Percentiles rank a stretch among this genome's conserved stretches.
These are phyloP conservation scores for Aspergillus texensis DNA, from an alignment of 2,329 filamentous ascomycete species.

Conservation along the genomic window DNA sequence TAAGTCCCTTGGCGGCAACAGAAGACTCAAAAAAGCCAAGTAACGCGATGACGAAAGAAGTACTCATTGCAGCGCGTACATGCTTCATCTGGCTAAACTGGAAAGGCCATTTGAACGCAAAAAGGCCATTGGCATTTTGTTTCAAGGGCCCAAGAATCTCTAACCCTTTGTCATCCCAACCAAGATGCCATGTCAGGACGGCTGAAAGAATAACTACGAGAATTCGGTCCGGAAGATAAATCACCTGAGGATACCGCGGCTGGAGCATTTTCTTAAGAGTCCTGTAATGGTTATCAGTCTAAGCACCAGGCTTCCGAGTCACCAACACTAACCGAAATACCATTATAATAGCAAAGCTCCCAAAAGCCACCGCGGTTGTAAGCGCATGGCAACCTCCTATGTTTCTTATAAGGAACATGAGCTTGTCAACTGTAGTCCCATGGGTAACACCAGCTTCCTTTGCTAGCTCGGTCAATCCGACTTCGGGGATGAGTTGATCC, in stretches of 20 bases:
- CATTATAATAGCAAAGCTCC: conserved; percentile 87
- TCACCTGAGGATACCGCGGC: conserved; percentile 75
- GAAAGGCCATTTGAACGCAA: conserved; percentile 86
- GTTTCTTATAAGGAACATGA: conserved; percentile 75
- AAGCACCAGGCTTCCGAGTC: neutral
- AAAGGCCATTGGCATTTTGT: conserved; percentile 68
- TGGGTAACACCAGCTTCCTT: conserved; percentile 67
- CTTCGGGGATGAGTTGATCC: conserved; percentile 88
- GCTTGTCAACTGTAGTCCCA: conserved; percentile 83
- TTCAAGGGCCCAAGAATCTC: conserved; percentile 82
- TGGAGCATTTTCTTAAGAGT: conserved; percentile 81
- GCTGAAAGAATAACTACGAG: conserved; percentile 84
- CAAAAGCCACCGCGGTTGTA: conserved; percentile 74
- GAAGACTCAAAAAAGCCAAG: conserved; percentile 99
- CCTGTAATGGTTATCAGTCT: conserved; percentile 48
- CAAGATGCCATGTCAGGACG: conserved; percentile 72
- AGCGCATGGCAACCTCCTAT: conserved; percentile 68
- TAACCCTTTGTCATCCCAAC: conserved; percentile 79
- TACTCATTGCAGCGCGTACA: conserved; percentile 83
- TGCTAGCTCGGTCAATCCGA: conserved; percentile 72
- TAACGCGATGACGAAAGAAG: conserved; percentile 88
- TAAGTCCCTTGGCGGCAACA: conserved; percentile 89
- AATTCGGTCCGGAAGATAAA: conserved; percentile 91
- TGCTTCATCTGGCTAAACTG: conserved; percentile 74
- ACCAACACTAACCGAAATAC: conserved; percentile 67